Evolutionary conservation across 371 early-diverging fungal species (phyloP).

Genomic region (Pancytospora philotis): DNA sequence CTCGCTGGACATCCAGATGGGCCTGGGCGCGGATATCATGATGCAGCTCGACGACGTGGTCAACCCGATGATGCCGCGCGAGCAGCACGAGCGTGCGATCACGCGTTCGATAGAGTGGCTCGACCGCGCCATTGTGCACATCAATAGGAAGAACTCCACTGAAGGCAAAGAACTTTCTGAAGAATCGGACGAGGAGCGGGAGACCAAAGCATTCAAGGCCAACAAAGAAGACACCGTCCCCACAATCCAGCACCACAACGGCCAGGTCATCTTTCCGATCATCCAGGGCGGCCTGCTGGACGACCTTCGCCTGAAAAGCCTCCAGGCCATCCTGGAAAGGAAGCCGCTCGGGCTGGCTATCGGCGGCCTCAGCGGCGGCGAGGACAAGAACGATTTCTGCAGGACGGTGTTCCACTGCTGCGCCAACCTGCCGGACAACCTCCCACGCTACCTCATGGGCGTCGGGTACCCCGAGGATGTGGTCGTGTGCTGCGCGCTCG

Average conservation of each 20-base stretch:
- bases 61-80: constrained; percentile 69
- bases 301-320: constrained; percentile 66
- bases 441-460: constrained; percentile 90
- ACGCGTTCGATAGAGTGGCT: constrained; percentile 81
- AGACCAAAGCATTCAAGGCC: constrained; percentile 63
- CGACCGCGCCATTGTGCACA: constrained; percentile 68
- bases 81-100: constrained; percentile 79
- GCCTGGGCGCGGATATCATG: constrained; percentile 86
- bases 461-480: constrained; percentile 85
- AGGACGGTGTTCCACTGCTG: constrained; percentile 67
- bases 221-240: constrained; percentile 1
- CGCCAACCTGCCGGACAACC: constrained; percentile 68
- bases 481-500: constrained; percentile 77
- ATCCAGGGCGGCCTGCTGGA: constrained; percentile 78
- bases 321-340: constrained; percentile 73
- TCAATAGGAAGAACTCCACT: background rate
- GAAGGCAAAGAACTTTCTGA: no score
- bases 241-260: constrained; percentile 23
- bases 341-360: constrained; percentile 80
- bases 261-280: constrained; percentile 80
- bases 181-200: constrained; percentile 4
- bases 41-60: constrained; percentile 93
- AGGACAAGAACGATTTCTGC: constrained; percentile 80
- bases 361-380: constrained; percentile 83
- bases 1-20: constrained; percentile 76